Conservation (phyloP, 2,329 filamentous ascomycete genomes). For the Cytospora piceae region DNA sequence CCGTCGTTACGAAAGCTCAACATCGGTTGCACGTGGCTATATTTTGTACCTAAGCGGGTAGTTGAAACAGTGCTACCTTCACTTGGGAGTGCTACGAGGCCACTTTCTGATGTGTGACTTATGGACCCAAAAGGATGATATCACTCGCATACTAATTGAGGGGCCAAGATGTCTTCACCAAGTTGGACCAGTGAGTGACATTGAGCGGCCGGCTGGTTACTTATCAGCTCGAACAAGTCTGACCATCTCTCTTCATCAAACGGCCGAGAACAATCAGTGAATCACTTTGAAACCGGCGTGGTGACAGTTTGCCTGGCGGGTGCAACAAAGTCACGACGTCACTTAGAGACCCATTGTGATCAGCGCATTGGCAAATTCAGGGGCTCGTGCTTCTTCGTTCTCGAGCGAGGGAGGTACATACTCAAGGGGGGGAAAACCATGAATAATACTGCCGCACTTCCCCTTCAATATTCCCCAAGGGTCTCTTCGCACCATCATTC, state of each 20-base stretch:
- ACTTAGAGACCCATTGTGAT: slow-evolving; percentile 20
- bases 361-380: slow-evolving; percentile 19
- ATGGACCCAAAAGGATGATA: not conserved
- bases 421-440: not conserved
- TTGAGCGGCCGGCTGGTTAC: slow-evolving; percentile 7
- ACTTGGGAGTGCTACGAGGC: not conserved
- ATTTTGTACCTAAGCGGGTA: not conserved
- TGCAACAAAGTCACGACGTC: slow-evolving; percentile 22
- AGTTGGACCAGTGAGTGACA: slow-evolving; percentile 6
- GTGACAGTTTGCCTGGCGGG: slow-evolving; percentile 13
- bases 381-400: slow-evolving; percentile 19
- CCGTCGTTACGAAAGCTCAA: not conserved
- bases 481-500: not conserved
- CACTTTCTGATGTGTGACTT: slow-evolving; percentile 1
- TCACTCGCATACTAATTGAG: slow-evolving; percentile 10
- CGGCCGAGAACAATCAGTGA: slow-evolving; percentile 17
- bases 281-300: slow-evolving; percentile 18
- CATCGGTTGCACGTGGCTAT: not conserved
- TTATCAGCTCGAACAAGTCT: slow-evolving; percentile 16
- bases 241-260: slow-evolving; percentile 6
- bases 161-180: slow-evolving; percentile 9
- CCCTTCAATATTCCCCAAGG: not conserved
- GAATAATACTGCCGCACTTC: not conserved
- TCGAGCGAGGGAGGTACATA: slow-evolving; percentile 2
- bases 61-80: slow-evolving; percentile 13